Evolutionary conservation across 73 alveolate species (phyloP), one percentile per base, ranked within the genome.

Genomic region (Symbiodinium pilosum): DNA sequence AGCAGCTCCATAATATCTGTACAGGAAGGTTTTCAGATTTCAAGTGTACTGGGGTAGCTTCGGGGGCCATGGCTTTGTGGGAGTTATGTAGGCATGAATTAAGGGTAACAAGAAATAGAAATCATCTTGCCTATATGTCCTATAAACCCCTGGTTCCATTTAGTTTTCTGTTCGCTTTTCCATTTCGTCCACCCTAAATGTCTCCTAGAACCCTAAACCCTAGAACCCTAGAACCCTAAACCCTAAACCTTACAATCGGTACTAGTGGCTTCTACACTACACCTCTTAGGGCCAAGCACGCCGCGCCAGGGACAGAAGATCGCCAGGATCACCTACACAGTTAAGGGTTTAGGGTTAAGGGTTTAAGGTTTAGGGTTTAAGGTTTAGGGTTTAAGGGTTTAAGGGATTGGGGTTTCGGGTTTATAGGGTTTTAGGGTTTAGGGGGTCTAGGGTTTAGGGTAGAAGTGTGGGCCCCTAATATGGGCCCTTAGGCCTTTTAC

Each of bases 221-320:
- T 28, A 51, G 21, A 51, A 24, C 68, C n/a, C 68, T 51, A 51
- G 8, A 51, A 51, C 68, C 21, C 68, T 51, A 51, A 0, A 54
- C 26, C 9, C 71, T 0, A 4, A 54, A 54, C n/a, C 71, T 30
- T 21, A 54, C n/a, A n/a, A n/a, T n/a, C n/a, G n/a, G n/a, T n/a
- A n/a, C n/a, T n/a, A n/a, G n/a, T n/a, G n/a, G n/a, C n/a, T n/a
- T n/a, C n/a, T n/a, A n/a, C n/a, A n/a, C n/a, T n/a, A n/a, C n/a
- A n/a, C n/a, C n/a, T 64, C 77, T 64, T 32, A 11, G 77, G 77
- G 16, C 38, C 77, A 7, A 7, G 77, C 77, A 18, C 77, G 28
- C 77, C 77, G 32, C 77, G 77, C 77, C 77, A 64, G 1, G 77
- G 77, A 36, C 77, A 64, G 77, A 64, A 64, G 77, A 64, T 64